Evolutionary conservation across 139 green algal genomes (phyloP).

Genomic region (Trebouxia sp.): DNA sequence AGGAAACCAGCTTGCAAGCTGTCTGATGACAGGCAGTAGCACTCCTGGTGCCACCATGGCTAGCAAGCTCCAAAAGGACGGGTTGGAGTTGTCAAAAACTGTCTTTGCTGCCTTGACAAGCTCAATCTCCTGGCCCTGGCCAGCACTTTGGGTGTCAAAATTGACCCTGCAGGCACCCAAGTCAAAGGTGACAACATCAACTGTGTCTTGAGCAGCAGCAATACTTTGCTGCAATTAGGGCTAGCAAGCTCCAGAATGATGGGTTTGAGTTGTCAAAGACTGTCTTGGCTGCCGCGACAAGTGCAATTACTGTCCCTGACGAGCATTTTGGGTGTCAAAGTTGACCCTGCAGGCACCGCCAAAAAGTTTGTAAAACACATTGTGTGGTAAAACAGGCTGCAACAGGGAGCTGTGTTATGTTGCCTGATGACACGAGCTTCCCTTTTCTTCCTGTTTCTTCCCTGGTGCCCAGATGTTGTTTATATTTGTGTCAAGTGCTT

Average conservation of each 20-base stretch:
- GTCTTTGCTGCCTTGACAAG: conserved; percentile 6
- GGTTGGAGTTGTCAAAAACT: neutral
- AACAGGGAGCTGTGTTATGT: neutral
- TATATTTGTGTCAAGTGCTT: no score
- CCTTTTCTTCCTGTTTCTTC: no score
- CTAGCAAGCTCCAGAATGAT: neutral
- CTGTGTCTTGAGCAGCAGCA: neutral
- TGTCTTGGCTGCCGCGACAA: conserved; percentile 3
- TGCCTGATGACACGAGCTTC: neutral
- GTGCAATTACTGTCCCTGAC: neutral
- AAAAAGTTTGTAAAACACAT: neutral
- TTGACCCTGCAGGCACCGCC: neutral
- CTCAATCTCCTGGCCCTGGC: neutral
- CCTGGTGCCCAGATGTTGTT: no score
- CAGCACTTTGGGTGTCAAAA: neutral
- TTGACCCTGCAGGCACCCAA: neutral
- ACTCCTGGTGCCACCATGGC: neutral
- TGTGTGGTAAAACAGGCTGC: neutral
- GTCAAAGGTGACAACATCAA: neutral
- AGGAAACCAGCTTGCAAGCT: neutral
- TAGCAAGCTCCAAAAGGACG: neutral
- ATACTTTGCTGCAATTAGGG: neutral
- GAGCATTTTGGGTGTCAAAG: neutral
- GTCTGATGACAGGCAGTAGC: neutral
- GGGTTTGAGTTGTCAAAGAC: neutral